Evolutionary conservation across 2,329 filamentous ascomycete genomes (phyloP), one percentile per base, ranked within the genome.

Genomic region (Pezicula rhizophila): DNA sequence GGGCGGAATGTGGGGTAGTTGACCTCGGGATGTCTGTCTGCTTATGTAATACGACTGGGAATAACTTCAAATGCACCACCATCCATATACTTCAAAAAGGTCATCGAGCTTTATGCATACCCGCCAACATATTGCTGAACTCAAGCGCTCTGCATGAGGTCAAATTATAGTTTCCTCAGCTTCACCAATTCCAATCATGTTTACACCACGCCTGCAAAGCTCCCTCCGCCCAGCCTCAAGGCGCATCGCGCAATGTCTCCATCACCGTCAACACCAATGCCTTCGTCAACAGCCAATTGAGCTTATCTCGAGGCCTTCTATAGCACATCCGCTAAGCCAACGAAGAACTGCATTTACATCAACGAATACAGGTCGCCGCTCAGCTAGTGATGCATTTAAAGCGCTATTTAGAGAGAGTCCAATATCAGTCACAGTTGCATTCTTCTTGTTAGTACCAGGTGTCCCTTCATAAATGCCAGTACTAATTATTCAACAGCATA

Each of bases 381-480:
- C 42, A 40, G 40, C 38, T 15, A 42, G 25, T n/a, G 52, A 52
- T 37, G 52, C 51, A 4, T 34, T 42, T 8, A 62, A 56, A 48
- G 41, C 45, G 26, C 46, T 65, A 28, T 65, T 60, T 33, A 56
- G 46, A 47, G 50, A 52, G 2, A 45, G 65, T 35, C 63, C 63
- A 20, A 60, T 57, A 47, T 60, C 57, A 33, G 54, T 64, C 15
- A 55, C 57, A n/a, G 47, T 51, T 20, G 62, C 60, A 26, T 37
- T 57, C n/a, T 26, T 54, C 17, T 46, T 55, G 62, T 64, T 18
- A 10, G 25, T 43, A 23, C 12, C 8, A 38, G 20, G 7, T 12
- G 28, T 38, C 8, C 35, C 18, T 38, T 14, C n/a, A 15, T 17
- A n/a, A 5, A 12, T 38, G 18, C n/a, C n/a, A 28, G 41, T 8